These are phyloP conservation scores for Phytophthora citricola DNA, from an alignment of 352 stramenopile genomes.

Conservation along the genomic window DNA sequence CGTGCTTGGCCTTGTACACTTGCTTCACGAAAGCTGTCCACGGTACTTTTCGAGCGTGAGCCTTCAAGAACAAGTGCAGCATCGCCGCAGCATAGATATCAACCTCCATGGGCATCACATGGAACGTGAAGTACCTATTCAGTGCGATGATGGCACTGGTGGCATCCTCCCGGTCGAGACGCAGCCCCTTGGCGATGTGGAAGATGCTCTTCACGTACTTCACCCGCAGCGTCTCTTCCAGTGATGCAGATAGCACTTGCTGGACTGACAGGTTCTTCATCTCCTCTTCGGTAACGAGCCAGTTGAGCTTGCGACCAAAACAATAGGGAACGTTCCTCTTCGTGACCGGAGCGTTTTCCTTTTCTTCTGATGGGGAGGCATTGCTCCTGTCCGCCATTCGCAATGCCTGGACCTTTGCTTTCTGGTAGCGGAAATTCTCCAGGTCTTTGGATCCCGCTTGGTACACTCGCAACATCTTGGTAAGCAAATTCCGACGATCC, in stretches of 20 bases:
- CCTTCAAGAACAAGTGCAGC: conserved; percentile 82
- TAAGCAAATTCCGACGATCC: conserved; percentile 60
- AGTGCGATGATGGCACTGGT: conserved; percentile 81
- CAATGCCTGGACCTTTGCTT: conserved; percentile 54
- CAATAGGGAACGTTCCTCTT: conserved; percentile 47
- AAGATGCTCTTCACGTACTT: conserved; percentile 76
- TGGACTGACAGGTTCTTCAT: conserved; percentile 64
- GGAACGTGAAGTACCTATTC: conserved; percentile 81
- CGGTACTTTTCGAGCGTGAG: conserved; percentile 59
- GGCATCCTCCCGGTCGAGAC: conserved; percentile 71
- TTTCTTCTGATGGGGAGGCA: conserved; percentile 26
- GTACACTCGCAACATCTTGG: conserved; percentile 64
- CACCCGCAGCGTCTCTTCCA: conserved; percentile 71
- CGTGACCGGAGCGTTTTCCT: conserved; percentile 16
- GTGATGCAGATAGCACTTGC: conserved; percentile 63
- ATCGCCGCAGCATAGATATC: conserved; percentile 75
- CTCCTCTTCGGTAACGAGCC: conserved; percentile 68
- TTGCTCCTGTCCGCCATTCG: conserved; percentile 28
- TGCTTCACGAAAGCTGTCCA: conserved; percentile 76
- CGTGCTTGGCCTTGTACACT: conserved; percentile 73
- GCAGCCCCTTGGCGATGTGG: conserved; percentile 65
- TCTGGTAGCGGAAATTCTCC: conserved; percentile 61
- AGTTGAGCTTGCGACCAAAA: conserved; percentile 80
- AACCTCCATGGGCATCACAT: conserved; percentile 73
- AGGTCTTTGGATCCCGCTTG: conserved; percentile 61